Evolutionary conservation across 2,329 filamentous ascomycete genomes (phyloP), one percentile per base, ranked within the genome.

Genomic region (Mollisiaceae sp.): DNA sequence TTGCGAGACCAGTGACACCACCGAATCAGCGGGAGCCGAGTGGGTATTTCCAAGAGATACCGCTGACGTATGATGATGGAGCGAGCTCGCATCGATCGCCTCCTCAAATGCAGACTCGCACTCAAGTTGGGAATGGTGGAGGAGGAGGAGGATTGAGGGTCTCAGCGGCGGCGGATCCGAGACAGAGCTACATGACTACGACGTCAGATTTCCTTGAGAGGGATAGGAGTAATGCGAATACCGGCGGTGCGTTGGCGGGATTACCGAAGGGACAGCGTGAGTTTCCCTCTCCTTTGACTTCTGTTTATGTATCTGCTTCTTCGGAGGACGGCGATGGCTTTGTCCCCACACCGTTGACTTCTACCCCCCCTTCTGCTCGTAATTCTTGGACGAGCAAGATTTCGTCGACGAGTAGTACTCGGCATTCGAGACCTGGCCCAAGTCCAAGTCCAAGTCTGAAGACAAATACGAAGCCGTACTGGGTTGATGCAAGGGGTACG

Each of bases 121-220:
- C n/a, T 18, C 43, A 14, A 52, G 38, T 24, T 39, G 57, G n/a
- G 39, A 35, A 8, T 50, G 54, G 9, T 32, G 47, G 54, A 14
- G 14, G 39, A 20, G n/a, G 11, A 5, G 2, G 43, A 56, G 52
- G 54, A 63, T 24, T 60, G 67, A 14, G 24, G 50, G 27, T 32
- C 27, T 32, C 38, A 18, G 38, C 11, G 2, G 38, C 55, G 3
- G 22, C 36, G 0, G 59, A 43, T 54, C 14, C 55, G 12, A 69
- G 70, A 38, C 63, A 50, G 12, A 75, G 69, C 56, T 66, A 69
- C 32, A 70, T 72, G 59, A 77, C 85, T 0, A 84, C 82, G 0
- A 85, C 86, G 67, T 81, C 82, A n/a, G 81, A 82, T 69, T 78
- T 87, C 73, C 82, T 86, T 80, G 78, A 83, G 62, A 76, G 80